phyloP scores from a whole-genome alignment of 108 stramenopile species.

The Nitzschia sp. region DNA sequence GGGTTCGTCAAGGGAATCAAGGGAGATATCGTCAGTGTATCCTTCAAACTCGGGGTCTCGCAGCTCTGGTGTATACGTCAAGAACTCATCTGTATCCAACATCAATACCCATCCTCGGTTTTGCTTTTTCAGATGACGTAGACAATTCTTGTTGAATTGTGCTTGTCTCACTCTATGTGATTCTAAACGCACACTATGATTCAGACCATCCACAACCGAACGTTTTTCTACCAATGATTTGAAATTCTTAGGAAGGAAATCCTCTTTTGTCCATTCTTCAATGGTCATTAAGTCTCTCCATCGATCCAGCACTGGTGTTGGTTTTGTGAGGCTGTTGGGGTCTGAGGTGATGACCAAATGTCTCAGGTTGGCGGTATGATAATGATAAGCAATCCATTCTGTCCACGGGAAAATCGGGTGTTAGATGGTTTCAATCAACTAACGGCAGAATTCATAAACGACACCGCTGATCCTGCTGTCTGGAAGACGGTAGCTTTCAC shows the following conservation, averaged over 20 bases:
- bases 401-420: neutral
- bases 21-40: neutral
- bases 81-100: slow-evolving; percentile 60
- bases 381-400: slow-evolving; percentile 70
- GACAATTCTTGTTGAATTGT: slow-evolving; percentile 26
- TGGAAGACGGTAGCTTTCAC: neutral
- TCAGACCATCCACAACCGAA: neutral
- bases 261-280: slow-evolving; percentile 21
- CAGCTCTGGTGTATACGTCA: slow-evolving; percentile 36
- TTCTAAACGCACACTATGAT: slow-evolving; percentile 2
- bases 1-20: slow-evolving; percentile 3
- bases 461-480: too few relatives aligned
- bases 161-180: slow-evolving; percentile 36
- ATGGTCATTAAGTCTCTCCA: slow-evolving; percentile 40
- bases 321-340: slow-evolving; percentile 33
- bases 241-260: slow-evolving; percentile 29
- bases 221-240: slow-evolving; percentile 7
- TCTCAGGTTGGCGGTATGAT: slow-evolving; percentile 38
- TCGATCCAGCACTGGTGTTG: slow-evolving; percentile 34
- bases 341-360: slow-evolving; percentile 46
- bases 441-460: too few relatives aligned
- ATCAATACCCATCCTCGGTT: slow-evolving; percentile 43
- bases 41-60: neutral
- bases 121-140: neutral
- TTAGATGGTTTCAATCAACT: too few relatives aligned